Evolutionary conservation across 208 protist genomes (phyloP).

Genomic region (Herpetomonas samuelpessoai): DNA sequence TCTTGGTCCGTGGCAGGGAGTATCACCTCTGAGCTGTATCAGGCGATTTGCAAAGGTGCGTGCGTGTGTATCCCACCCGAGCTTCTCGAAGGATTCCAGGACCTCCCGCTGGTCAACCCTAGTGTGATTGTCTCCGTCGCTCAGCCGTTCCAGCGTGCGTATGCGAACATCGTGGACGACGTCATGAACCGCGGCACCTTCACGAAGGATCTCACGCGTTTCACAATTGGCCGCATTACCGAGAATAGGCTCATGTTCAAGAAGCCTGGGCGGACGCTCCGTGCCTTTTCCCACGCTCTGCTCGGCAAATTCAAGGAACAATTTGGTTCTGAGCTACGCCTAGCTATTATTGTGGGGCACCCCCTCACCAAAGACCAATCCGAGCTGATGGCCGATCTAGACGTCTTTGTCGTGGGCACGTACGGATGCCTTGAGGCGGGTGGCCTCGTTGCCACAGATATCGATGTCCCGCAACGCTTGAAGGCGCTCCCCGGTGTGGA

Average conservation of each 20-base stretch:
- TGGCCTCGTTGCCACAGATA: slow-evolving; percentile 82
- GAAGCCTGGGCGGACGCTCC: slow-evolving; percentile 70
- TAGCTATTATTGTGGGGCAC: slow-evolving; percentile 83
- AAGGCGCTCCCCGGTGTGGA: slow-evolving; percentile 87
- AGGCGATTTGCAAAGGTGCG: slow-evolving; percentile 85
- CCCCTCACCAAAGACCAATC: slow-evolving; percentile 82
- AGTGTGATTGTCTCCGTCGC: slow-evolving; percentile 84
- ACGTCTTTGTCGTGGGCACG: slow-evolving; percentile 88
- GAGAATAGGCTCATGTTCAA: slow-evolving; percentile 87
- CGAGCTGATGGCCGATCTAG: slow-evolving; percentile 86
- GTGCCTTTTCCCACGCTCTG: slow-evolving; percentile 65
- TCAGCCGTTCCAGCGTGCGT: slow-evolving; percentile 83
- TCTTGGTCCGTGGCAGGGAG: slow-evolving; percentile 88
- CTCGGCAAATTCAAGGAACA: slow-evolving; percentile 89
- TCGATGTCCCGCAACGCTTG: slow-evolving; percentile 87
- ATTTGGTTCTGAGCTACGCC: slow-evolving; percentile 83
- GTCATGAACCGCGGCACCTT: slow-evolving; percentile 79
- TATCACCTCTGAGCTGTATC: slow-evolving; percentile 80
- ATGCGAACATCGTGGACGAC: slow-evolving; percentile 87
- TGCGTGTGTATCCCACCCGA: slow-evolving; percentile 85
- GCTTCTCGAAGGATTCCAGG: slow-evolving; percentile 84
- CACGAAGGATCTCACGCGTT: slow-evolving; percentile 79
- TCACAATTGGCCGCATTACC: slow-evolving; percentile 84
- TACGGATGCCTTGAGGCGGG: slow-evolving; percentile 90
- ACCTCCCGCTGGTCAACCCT: slow-evolving; percentile 81